A percentile compares a stretch with the other conserved stretches of the same genome.
phyloP scores from a whole-genome alignment of 768 basidiomycete species.

The Coprinopsis cinerea region DNA sequence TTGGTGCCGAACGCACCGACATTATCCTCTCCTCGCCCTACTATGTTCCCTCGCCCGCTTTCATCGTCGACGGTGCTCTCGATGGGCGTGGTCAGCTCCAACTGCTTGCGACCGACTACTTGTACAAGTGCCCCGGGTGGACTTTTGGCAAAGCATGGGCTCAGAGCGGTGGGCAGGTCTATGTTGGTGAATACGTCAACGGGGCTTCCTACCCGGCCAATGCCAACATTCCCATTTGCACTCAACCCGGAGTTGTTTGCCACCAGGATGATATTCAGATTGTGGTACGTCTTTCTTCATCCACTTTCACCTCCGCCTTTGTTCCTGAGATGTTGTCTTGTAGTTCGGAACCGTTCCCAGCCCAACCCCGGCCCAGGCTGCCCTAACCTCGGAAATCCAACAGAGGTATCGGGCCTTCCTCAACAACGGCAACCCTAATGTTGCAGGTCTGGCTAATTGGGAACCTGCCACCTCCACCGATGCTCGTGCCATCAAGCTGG shows the following conservation, averaged over 20 bases:
- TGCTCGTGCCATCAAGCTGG: constrained; percentile 56
- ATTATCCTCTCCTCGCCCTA: constrained; percentile 37
- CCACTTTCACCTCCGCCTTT: constrained; percentile 2
- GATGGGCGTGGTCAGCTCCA: constrained; percentile 57
- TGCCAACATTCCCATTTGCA: constrained; percentile 49
- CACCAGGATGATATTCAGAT: constrained; percentile 82
- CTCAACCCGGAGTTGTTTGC: constrained; percentile 52
- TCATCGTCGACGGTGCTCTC: constrained; percentile 21
- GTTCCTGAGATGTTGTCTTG: constrained; percentile 8
- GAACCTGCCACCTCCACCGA: constrained; percentile 40
- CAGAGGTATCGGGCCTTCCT: constrained; percentile 65
- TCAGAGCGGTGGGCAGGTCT: constrained; percentile 57
- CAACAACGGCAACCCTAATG: constrained; percentile 56
- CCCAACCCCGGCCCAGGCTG: constrained; percentile 50
- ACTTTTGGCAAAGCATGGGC: constrained; percentile 66
- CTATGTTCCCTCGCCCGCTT: constrained; percentile 34
- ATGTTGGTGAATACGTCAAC: constrained; percentile 55
- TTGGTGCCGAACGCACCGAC: constrained; percentile 42
- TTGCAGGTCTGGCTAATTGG: constrained; percentile 47
- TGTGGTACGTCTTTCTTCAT: constrained; percentile 43
- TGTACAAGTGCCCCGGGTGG: constrained; percentile 70
- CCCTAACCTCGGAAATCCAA: constrained; percentile 62
- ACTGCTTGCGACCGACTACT: constrained; percentile 57
- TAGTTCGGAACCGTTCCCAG: constrained; percentile 52
- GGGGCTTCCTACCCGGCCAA: constrained; percentile 74